phyloP scores from a whole-genome alignment of 441 rosid genomes.

The Populus hybrid region DNA sequence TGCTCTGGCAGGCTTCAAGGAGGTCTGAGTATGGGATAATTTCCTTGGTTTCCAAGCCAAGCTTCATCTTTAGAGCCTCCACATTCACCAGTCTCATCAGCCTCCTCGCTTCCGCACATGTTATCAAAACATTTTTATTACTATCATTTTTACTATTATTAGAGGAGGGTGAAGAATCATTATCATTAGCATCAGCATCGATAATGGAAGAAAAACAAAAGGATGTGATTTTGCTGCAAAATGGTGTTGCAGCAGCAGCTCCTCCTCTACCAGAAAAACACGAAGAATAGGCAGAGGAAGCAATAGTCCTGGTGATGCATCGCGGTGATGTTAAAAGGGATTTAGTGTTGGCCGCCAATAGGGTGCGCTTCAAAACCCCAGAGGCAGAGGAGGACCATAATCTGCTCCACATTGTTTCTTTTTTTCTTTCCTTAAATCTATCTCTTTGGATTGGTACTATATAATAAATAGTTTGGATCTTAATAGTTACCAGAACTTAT shows the following conservation, averaged over 20 bases:
- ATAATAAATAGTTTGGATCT: neutral
- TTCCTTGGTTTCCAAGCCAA: constrained; percentile 65
- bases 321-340: neutral
- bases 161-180: neutral
- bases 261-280: neutral
- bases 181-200: neutral
- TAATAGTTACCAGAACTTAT: neutral
- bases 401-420: constrained; percentile 36
- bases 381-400: constrained; percentile 15
- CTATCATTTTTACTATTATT: neutral
- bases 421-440: no score
- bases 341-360: neutral
- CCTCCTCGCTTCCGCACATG: constrained; percentile 64
- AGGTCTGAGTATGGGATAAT: constrained; percentile 53
- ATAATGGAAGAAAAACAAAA: neutral
- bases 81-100: constrained; percentile 84
- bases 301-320: neutral
- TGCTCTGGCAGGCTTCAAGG: constrained; percentile 50
- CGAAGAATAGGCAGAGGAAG: neutral
- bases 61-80: constrained; percentile 59
- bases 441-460: neutral
- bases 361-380: constrained; percentile 21
- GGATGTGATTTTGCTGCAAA: neutral
- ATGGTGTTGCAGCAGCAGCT: neutral
- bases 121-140: constrained; percentile 16